Evolutionary conservation across 805 yeast species (phyloP), one percentile per base, ranked within the genome.

Genomic region (Saccharomycopsis oosterbeekiorum): DNA sequence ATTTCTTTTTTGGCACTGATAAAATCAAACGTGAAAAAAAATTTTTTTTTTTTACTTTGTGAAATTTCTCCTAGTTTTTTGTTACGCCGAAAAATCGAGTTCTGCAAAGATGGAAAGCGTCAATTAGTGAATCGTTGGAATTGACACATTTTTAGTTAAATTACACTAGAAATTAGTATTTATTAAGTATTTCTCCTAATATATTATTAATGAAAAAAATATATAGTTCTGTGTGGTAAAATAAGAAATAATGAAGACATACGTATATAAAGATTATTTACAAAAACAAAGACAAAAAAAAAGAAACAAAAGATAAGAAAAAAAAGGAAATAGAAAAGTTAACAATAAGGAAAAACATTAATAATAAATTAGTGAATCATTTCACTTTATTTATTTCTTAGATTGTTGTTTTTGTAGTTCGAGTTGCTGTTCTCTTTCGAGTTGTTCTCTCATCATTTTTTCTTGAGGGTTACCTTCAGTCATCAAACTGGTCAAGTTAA

Each of bases 401-500:
- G 17, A 24, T 42, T 42, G 26, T 42, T 42, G 50, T 10, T 47
- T 34, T 47, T 47, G 53, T 47, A 21, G 53, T 5, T 24, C 34
- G 21, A 47, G 34, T 47, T 47, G 24, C 21, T 47, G 53, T 8
- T 47, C 53, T 47, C 53, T 47, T 41, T 51, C 60, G 11, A 51
- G 26, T 42, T 39, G 53, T 37, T 51, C 56, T 24, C 54, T 50
- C 56, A 51, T 47, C 4, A 59, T 15, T 14, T 55, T 19, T 29
- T 60, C 63, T 11, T 55, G 51, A 17, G 63, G 63, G 42, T 60
- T 60, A 60, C 85, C 91, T 69, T 84, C 88, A 60, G 84, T 80
- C 59, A 86, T 77, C 66, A 84, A 76, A 74, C 84, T 83, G 73
- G 82, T 86, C 69, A 87, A 77, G 15, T 92, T 85, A 65, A 83